phyloP scores from a whole-genome alignment of 352 stramenopile species.

The Blastocystis sp. region DNA sequence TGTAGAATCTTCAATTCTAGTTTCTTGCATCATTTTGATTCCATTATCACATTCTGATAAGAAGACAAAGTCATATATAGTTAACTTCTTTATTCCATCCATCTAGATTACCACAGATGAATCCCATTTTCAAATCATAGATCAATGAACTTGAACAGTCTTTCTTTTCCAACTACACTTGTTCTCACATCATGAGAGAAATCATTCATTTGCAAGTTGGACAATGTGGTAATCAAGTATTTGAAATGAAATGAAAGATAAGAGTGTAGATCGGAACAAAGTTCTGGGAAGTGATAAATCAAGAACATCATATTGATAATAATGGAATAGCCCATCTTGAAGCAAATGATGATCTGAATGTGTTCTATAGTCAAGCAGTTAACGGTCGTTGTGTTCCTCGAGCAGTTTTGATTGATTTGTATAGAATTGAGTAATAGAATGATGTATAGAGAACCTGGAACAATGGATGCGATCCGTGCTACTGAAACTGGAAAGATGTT shows the following conservation, averaged over 20 bases:
- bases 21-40: too few relatives aligned
- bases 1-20: too few relatives aligned
- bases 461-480: constrained; percentile 93
- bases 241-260: not conserved
- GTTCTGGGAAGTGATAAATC: constrained; percentile 87
- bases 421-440: not conserved
- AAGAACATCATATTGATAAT: constrained; percentile 79
- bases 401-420: constrained; percentile 81
- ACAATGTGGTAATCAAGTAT: constrained; percentile 91
- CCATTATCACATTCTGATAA: too few relatives aligned
- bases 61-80: too few relatives aligned
- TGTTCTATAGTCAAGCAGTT: constrained; percentile 70
- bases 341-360: constrained; percentile 62
- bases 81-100: too few relatives aligned
- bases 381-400: constrained; percentile 79
- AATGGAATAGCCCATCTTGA: constrained; percentile 78
- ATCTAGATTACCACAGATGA: too few relatives aligned
- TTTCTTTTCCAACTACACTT: too few relatives aligned
- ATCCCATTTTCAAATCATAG: too few relatives aligned
- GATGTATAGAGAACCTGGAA: constrained; percentile 82
- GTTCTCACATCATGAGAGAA: constrained; percentile 78
- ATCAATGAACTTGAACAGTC: too few relatives aligned
- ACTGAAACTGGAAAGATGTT: constrained; percentile 91
- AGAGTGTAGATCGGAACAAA: constrained; percentile 80
- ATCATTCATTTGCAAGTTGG: constrained; percentile 95